Evolutionary conservation across 78 protist species (phyloP).

Genomic region (Dictyostelium firmibasis): DNA sequence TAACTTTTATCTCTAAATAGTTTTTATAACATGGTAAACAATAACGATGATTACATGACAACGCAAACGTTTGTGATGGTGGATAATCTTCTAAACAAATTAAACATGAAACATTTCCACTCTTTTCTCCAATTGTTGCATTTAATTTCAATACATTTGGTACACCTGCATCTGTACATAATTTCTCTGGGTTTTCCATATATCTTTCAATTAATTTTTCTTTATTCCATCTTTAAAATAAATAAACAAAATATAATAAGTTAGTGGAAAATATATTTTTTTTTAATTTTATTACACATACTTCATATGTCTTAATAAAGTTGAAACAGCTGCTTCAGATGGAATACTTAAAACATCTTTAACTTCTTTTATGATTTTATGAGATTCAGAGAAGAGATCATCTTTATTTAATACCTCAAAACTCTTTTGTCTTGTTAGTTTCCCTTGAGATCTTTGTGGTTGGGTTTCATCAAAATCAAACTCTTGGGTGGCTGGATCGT

Average conservation of each 20-base stretch:
- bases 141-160: slow-evolving; percentile 47
- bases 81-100: slow-evolving; percentile 80
- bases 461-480: slow-evolving; percentile 48
- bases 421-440: slow-evolving; percentile 62
- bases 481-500: slow-evolving; percentile 36
- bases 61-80: slow-evolving; percentile 64
- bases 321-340: slow-evolving; percentile 59
- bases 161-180: slow-evolving; percentile 75
- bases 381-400: slow-evolving; percentile 44
- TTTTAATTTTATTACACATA: too few species aligned
- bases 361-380: slow-evolving; percentile 71
- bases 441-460: slow-evolving; percentile 30
- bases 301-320: slow-evolving; percentile 54
- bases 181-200: slow-evolving; percentile 77
- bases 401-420: slow-evolving; percentile 57
- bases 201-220: slow-evolving; percentile 81
- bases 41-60: slow-evolving; percentile 77
- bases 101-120: slow-evolving; percentile 35
- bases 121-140: neutral
- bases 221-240: slow-evolving; percentile 77
- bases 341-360: slow-evolving; percentile 69
- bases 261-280: too few species aligned
- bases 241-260: neutral
- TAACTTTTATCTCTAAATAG: slow-evolving; percentile 61
- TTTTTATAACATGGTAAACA: slow-evolving; percentile 76